Percentiles rank a stretch among this genome's conserved stretches.
phyloP scores from a whole-genome alignment of 768 basidiomycete genomes.

The Tylopilus felleus region DNA sequence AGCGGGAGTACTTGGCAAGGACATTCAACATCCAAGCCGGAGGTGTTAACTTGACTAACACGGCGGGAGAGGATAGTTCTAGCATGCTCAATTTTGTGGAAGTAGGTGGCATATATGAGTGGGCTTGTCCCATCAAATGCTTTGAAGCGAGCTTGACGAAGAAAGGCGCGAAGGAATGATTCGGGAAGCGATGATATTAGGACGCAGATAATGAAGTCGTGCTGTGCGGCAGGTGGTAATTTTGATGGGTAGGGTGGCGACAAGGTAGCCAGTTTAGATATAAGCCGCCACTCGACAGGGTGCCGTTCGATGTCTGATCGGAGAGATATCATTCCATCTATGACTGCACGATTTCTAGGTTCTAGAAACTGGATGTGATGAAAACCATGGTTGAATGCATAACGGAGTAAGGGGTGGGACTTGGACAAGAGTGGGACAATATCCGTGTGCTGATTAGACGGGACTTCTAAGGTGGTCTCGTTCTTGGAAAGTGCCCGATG shows the following conservation, averaged over 20 bases:
- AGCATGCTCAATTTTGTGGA: slow-evolving; percentile 3
- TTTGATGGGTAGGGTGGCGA: not conserved
- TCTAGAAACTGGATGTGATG: not conserved
- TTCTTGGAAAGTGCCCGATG: not conserved
- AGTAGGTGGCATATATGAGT: slow-evolving; percentile 7
- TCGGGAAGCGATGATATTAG: not conserved
- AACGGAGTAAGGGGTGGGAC: not conserved
- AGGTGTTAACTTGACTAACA: not conserved
- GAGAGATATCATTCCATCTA: not conserved
- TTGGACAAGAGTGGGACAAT: not conserved
- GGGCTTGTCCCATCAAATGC: slow-evolving; percentile 4
- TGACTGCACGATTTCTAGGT: not conserved
- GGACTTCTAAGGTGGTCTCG: not conserved
- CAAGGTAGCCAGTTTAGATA: not conserved
- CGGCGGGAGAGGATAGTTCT: not conserved
- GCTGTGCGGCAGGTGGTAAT: not conserved
- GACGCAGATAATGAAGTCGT: not conserved
- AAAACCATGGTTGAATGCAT: not conserved
- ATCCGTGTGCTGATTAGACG: not conserved
- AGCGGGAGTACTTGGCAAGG: not conserved
- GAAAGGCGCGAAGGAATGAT: not conserved
- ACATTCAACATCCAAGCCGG: not conserved
- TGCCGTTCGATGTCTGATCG: not conserved
- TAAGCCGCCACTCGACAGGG: not conserved
- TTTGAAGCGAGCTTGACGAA: not conserved